Evolutionary conservation across 306 rosid genomes (phyloP).

Genomic region (Vigna unguiculata): DNA sequence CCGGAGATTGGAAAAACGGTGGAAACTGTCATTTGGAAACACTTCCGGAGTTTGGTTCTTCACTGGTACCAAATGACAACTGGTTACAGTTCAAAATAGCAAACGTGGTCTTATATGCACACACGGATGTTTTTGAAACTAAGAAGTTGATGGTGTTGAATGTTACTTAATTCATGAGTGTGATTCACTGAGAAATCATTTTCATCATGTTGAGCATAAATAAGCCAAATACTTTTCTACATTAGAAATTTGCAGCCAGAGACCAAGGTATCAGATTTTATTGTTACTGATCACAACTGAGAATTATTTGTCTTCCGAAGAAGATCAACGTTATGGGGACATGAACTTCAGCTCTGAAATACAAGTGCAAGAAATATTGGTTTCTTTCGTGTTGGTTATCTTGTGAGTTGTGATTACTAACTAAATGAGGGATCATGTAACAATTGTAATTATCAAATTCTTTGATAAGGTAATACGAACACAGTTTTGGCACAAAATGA

Average conservation of each 20-base stretch:
- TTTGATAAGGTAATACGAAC: constrained; percentile 11
- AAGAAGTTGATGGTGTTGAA: constrained; percentile 61
- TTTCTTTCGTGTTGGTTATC: too few relatives aligned
- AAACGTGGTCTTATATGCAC: constrained; percentile 56
- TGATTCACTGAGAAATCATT: constrained; percentile 17
- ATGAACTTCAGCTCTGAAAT: constrained; percentile 23
- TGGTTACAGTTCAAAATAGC: constrained; percentile 69
- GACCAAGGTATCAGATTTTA: constrained; percentile 18
- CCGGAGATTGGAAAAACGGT: constrained; percentile 89
- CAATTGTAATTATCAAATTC: constrained; percentile 37
- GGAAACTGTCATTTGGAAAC: constrained; percentile 84
- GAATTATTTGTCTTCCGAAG: constrained; percentile 5
- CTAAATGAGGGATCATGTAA: constrained; percentile 30
- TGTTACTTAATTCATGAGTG: constrained; percentile 39
- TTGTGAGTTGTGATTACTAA: too few relatives aligned
- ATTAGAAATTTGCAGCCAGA: too few relatives aligned
- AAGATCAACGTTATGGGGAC: constrained; percentile 13
- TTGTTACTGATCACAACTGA: background rate
- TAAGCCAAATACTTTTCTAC: too few relatives aligned
- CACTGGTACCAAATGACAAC: constrained; percentile 62
- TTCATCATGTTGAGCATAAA: background rate
- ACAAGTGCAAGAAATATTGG: too few relatives aligned
- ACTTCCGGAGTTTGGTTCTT: constrained; percentile 75
- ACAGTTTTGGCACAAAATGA: constrained; percentile 39
- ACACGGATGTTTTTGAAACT: constrained; percentile 38